Percentiles rank a stretch among this genome's conserved stretches.
These are phyloP conservation scores for Lipomyces starkeyi DNA, from an alignment of 805 yeast species.

Conservation along the genomic window DNA sequence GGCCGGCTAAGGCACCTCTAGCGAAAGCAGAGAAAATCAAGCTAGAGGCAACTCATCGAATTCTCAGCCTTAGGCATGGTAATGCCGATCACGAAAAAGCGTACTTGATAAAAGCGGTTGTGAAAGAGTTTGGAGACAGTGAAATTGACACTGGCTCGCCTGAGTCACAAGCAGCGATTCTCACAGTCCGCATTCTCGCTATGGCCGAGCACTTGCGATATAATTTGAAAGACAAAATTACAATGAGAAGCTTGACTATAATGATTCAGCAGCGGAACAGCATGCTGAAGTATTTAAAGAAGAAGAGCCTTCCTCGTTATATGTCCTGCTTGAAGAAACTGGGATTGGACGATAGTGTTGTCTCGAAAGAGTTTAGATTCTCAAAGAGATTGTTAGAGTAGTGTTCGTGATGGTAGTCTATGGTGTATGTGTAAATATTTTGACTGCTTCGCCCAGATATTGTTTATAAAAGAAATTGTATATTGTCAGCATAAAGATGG, in stretches of 20 bases:
- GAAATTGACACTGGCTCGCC: conserved; percentile 95
- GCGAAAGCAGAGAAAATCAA: conserved; percentile 55
- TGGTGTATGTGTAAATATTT: conserved; percentile 66
- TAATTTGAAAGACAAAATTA: conserved; percentile 73
- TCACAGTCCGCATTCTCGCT: conserved; percentile 79
- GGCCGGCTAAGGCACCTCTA: conserved; percentile 3
- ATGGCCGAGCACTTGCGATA: conserved; percentile 74
- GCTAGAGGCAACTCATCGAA: conserved; percentile 71
- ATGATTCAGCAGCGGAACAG: conserved; percentile 89
- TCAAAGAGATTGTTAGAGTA: conserved; percentile 21
- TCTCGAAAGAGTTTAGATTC: conserved; percentile 67
- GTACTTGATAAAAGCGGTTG: conserved; percentile 67
- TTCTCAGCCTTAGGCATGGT: conserved; percentile 76
- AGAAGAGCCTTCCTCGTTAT: conserved; percentile 79
- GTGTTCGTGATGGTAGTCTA: conserved; percentile 41
- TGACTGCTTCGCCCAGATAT: not conserved
- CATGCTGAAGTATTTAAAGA: conserved; percentile 79
- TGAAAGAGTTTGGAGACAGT: conserved; percentile 76
- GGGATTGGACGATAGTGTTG: conserved; percentile 82
- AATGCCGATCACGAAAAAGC: conserved; percentile 61
- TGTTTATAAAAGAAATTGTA: not conserved
- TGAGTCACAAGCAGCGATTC: conserved; percentile 93
- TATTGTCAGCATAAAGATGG: not conserved
- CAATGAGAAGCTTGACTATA: conserved; percentile 75
- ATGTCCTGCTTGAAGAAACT: conserved; percentile 84